These are phyloP conservation scores for Colletotrichum sojae DNA, from an alignment of 2,329 filamentous ascomycete species.

Conservation along the genomic window DNA sequence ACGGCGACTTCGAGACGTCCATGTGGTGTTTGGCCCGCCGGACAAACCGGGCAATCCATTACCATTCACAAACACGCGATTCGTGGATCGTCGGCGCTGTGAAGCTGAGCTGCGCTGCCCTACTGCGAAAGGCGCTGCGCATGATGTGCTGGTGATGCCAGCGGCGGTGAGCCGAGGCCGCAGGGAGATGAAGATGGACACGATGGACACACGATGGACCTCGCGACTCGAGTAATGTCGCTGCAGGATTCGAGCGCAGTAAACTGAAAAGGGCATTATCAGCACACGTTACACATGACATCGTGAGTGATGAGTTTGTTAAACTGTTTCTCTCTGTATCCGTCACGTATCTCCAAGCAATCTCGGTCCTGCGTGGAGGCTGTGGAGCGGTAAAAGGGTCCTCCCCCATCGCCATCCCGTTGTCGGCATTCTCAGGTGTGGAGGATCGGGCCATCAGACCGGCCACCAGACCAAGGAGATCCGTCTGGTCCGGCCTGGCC, in stretches of 20 bases:
- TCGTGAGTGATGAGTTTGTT: background rate
- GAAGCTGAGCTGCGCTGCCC: conserved; percentile 13
- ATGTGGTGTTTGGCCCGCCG: conserved; percentile 16
- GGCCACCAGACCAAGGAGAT: too few relatives aligned
- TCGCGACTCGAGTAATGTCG: conserved; percentile 15
- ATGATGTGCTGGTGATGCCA: background rate
- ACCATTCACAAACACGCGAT: conserved; percentile 39
- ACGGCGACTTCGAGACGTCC: conserved; percentile 21
- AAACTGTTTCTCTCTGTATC: background rate
- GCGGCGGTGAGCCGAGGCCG: conserved; percentile 1
- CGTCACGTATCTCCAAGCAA: too few relatives aligned
- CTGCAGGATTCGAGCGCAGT: background rate
- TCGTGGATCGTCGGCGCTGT: conserved; percentile 36
- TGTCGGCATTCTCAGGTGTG: conserved; percentile 9
- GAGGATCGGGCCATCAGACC: background rate
- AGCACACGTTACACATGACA: conserved; percentile 9
- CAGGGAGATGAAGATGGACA: conserved; percentile 13
- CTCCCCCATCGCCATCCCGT: background rate
- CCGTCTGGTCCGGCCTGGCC: background rate
- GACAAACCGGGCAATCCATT: conserved; percentile 31
- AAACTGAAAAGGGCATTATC: background rate
- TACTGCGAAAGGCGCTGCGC: background rate
- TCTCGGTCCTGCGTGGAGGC: background rate
- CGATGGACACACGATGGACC: background rate
- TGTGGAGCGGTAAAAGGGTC: background rate